These are phyloP conservation scores for Cladosporium sp. DNA, from an alignment of 2,329 filamentous ascomycete genomes.

Conservation along the genomic window DNA sequence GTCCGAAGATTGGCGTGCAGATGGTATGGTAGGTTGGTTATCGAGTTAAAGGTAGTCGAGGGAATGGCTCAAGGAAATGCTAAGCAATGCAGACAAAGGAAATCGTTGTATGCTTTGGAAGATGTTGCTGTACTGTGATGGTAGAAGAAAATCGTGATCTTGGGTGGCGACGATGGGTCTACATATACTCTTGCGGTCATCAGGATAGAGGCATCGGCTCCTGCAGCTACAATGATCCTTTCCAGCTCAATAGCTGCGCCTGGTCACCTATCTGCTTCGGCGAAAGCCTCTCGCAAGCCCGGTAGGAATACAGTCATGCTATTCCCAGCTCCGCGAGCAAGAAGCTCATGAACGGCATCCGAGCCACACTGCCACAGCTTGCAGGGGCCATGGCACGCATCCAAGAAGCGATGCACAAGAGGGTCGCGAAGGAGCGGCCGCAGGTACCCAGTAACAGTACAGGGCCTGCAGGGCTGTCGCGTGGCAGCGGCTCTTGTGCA, in stretches of 20 bases:
- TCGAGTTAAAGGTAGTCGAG: slow-evolving; percentile 7
- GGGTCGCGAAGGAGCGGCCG: slow-evolving; percentile 9
- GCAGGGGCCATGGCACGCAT: background rate
- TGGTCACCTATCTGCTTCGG: background rate
- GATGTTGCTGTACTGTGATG: slow-evolving; percentile 14
- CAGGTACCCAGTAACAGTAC: slow-evolving; percentile 4
- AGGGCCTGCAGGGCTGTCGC: slow-evolving; percentile 8
- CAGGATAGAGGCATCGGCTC: slow-evolving; percentile 3
- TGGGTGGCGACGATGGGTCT: slow-evolving; percentile 6
- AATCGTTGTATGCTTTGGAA: slow-evolving; percentile 4
- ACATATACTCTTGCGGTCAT: slow-evolving; percentile 1
- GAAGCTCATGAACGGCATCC: background rate
- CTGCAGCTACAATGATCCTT: background rate
- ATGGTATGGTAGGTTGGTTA: background rate
- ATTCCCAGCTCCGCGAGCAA: slow-evolving; percentile 9
- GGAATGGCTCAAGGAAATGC: slow-evolving; percentile 4
- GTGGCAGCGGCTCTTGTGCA: slow-evolving; percentile 7
- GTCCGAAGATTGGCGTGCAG: background rate
- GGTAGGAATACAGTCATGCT: slow-evolving; percentile 11
- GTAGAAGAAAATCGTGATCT: slow-evolving; percentile 12
- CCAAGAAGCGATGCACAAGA: slow-evolving; percentile 1
- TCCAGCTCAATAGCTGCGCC: slow-evolving; percentile 9
- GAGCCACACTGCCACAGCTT: slow-evolving; percentile 11
- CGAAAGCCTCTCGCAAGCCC: slow-evolving; percentile 1
- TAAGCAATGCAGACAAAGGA: slow-evolving; percentile 13